Evolutionary conservation across 2,329 filamentous ascomycete genomes (phyloP), one percentile per base, ranked within the genome.

Genomic region (Pseudogymnoascus sp.): DNA sequence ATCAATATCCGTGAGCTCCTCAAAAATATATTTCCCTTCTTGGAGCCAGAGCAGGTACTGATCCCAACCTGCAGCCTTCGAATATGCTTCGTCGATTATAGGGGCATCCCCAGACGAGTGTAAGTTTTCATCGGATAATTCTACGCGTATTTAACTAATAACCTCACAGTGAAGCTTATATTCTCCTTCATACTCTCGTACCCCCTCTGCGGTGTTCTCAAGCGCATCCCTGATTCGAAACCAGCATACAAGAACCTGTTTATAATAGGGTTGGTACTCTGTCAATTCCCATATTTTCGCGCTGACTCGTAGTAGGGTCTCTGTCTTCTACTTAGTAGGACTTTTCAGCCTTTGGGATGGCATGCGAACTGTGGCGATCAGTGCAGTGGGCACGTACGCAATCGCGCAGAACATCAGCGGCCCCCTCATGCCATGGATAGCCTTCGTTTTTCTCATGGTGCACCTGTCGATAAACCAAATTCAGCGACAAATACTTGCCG

Each of bases 341-440:
- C 83, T 99, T 3, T 99, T 96, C 76, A 90, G 96, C 72, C 83
- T 99, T 59, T 97, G 93, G 93, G 80, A 78, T 75, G 96, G 95
- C 63, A 77, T 96, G 12, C 83, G 84, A 40, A 96, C 93, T 2
- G 78, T 99, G 40, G 74, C 89, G 64, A 87, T 96, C 73, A 92
- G 90, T 72, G 86, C 93, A 0, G 84, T 82, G 16, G 93, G 86
- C 60, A 85, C 90, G 60, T 99, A 97, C 73, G 80, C 83, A 67
- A 95, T 99, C 69, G 89, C 93, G 61, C 86, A 88, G 68, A 93
- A 87, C 73, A 79, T 97, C 49, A 84, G 91, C 68, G 93, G 91
- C 18, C 91, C 91, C 0, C 90, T 93, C 73, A 99, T 99, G 95
- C 95, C 95, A 78, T 99, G 95, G 95, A 82, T 97, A 60, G 92